phyloP scores from a whole-genome alignment of 148 eudicot genomes.

The Pharnaceum exiguum region DNA sequence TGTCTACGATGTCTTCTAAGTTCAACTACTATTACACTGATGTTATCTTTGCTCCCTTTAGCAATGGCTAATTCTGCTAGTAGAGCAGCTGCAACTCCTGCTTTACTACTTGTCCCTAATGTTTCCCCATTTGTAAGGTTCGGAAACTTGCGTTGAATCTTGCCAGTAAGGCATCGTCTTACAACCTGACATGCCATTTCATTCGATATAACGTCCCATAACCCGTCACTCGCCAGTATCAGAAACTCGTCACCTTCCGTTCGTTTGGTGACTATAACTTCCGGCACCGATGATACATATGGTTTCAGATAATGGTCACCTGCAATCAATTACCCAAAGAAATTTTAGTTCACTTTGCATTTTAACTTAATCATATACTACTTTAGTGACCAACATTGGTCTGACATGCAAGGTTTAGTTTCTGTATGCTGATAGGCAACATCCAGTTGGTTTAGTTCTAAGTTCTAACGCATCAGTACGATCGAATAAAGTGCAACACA shows the following conservation, averaged over 20 bases:
- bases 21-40: constrained; percentile 49
- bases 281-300: constrained; percentile 46
- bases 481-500: constrained; percentile 11
- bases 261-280: constrained; percentile 38
- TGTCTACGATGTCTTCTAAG: constrained; percentile 24
- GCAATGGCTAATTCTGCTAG: constrained; percentile 49
- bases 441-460: background rate
- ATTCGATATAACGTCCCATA: constrained; percentile 70
- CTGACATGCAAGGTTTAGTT: too few species aligned
- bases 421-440: too few species aligned
- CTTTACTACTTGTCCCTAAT: constrained; percentile 13
- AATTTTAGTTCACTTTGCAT: too few species aligned
- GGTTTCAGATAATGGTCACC: constrained; percentile 60
- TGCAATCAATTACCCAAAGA: too few species aligned
- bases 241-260: constrained; percentile 43
- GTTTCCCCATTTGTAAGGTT: background rate
- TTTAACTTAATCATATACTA: too few species aligned
- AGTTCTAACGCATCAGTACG: background rate
- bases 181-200: constrained; percentile 43
- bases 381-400: too few species aligned
- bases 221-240: constrained; percentile 57
- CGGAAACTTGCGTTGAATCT: constrained; percentile 11
- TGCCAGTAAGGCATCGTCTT: constrained; percentile 29
- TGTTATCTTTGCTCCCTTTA: constrained; percentile 51
- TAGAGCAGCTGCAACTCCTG: constrained; percentile 38